A percentile compares a stretch with the other conserved stretches of the same genome.
These are phyloP conservation scores for Rauvolfia tetraphylla DNA, from an alignment of 257 asterid genomes.

Conservation along the genomic window DNA sequence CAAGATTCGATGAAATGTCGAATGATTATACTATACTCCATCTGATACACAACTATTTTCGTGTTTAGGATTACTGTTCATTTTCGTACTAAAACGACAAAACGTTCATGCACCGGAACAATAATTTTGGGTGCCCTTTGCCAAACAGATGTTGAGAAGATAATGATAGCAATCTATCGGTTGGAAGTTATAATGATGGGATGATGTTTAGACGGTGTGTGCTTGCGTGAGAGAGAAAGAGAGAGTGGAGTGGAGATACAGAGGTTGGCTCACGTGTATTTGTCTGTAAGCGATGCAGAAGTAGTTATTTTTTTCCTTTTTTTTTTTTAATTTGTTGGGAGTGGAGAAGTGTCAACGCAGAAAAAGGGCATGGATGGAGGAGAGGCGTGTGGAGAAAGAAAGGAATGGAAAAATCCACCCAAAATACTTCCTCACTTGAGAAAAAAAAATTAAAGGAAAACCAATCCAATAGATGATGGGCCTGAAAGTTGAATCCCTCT, in stretches of 20 bases:
- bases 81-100: no score
- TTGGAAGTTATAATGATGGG: constrained; percentile 22
- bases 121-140: constrained; percentile 1
- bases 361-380: neutral
- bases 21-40: no score
- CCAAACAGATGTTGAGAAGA: constrained; percentile 19
- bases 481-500: neutral
- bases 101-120: constrained; percentile 1
- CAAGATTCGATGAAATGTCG: no score
- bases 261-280: constrained; percentile 38
- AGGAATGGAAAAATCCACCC: neutral
- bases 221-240: constrained; percentile 3
- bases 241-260: neutral
- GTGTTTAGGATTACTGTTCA: no score
- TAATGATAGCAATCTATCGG: constrained; percentile 22
- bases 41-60: no score
- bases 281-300: constrained; percentile 21
- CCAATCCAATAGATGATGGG: neutral
- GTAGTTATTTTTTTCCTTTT: neutral
- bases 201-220: constrained; percentile 12
- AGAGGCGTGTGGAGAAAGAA: neutral
- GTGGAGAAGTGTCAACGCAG: constrained; percentile 12
- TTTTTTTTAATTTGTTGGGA: neutral
- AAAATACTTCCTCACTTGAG: no score
- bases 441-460: no score